phyloP scores from a whole-genome alignment of 495 filamentous ascomycete genomes.

The Wilcoxina mikolae region DNA sequence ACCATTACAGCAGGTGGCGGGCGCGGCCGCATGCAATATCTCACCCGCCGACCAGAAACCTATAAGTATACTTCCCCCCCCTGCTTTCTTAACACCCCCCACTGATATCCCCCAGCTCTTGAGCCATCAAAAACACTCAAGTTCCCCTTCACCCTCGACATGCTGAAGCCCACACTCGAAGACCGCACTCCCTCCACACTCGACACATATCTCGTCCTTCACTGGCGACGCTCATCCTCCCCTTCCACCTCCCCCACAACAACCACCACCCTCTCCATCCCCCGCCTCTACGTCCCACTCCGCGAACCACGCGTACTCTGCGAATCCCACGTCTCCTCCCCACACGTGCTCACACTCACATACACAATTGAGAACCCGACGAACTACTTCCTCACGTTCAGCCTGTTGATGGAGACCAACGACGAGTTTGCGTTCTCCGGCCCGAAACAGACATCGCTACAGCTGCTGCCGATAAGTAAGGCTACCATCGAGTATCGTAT shows the following conservation, averaged over 20 bases:
- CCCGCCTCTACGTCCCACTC: slow-evolving; percentile 60
- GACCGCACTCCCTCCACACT: slow-evolving; percentile 58
- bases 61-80: background rate
- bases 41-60: slow-evolving; percentile 32
- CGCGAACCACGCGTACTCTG: slow-evolving; percentile 73
- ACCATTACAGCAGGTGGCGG: slow-evolving; percentile 10
- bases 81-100: background rate
- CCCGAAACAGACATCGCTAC: slow-evolving; percentile 58
- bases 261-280: slow-evolving; percentile 50
- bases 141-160: slow-evolving; percentile 45
- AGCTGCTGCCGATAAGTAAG: slow-evolving; percentile 65
- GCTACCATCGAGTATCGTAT: slow-evolving; percentile 55
- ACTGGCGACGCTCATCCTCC: slow-evolving; percentile 47
- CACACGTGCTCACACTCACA: slow-evolving; percentile 11
- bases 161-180: slow-evolving; percentile 60
- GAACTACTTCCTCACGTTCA: slow-evolving; percentile 83
- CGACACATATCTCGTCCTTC: slow-evolving; percentile 59
- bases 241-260: slow-evolving; percentile 33
- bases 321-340: slow-evolving; percentile 20
- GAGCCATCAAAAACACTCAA: slow-evolving; percentile 34
- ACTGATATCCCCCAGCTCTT: slow-evolving; percentile 31
- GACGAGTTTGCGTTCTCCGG: slow-evolving; percentile 91
- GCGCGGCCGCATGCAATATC: slow-evolving; percentile 34
- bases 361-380: slow-evolving; percentile 90
- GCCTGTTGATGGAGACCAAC: slow-evolving; percentile 75